A percentile compares a stretch with the other conserved stretches of the same genome.
Conservation (phyloP, 805 yeast species). For the Helenozyma baotianmanensis region DNA sequence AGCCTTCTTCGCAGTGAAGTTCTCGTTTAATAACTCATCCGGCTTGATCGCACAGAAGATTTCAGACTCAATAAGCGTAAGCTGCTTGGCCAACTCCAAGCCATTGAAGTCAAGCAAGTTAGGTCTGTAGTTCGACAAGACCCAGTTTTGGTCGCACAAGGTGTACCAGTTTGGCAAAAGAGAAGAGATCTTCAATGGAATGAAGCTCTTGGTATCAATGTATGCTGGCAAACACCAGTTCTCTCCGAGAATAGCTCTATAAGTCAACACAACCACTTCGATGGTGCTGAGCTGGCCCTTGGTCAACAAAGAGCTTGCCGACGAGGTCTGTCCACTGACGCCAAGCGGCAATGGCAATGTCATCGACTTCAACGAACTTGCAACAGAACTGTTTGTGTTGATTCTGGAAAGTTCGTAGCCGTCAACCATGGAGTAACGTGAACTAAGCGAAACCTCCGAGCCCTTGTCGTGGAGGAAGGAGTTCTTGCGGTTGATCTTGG, state of each 20-base stretch:
- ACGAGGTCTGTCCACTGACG: constrained; percentile 38
- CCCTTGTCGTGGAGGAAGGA: constrained; percentile 19
- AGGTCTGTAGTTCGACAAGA: constrained; percentile 48
- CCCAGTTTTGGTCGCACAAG: constrained; percentile 56
- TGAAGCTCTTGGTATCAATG: constrained; percentile 26
- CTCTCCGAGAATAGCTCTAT: constrained; percentile 47
- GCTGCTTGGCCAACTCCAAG: constrained; percentile 70
- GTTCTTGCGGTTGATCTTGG: constrained; percentile 33
- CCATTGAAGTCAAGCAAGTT: constrained; percentile 58
- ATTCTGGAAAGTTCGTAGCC: constrained; percentile 53
- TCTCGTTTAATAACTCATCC: constrained; percentile 62
- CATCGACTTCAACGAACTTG: constrained; percentile 37
- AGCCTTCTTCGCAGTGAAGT: constrained; percentile 56
- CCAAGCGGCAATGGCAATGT: constrained; percentile 41
- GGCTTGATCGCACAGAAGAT: constrained; percentile 61
- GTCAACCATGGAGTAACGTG: constrained; percentile 48
- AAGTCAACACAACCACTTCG: constrained; percentile 48
- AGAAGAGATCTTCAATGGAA: constrained; percentile 27
- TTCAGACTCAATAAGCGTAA: constrained; percentile 66
- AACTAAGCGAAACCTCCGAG: constrained; percentile 20
- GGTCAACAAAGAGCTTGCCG: constrained; percentile 35
- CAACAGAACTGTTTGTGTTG: constrained; percentile 43
- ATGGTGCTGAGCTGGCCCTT: constrained; percentile 38
- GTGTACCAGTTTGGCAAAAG: constrained; percentile 46
- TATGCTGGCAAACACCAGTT: constrained; percentile 41